A percentile compares a stretch with the other conserved stretches of the same genome.
These are phyloP conservation scores for Termitomyces sp. DNA, from an alignment of 768 basidiomycete species.

Conservation along the genomic window DNA sequence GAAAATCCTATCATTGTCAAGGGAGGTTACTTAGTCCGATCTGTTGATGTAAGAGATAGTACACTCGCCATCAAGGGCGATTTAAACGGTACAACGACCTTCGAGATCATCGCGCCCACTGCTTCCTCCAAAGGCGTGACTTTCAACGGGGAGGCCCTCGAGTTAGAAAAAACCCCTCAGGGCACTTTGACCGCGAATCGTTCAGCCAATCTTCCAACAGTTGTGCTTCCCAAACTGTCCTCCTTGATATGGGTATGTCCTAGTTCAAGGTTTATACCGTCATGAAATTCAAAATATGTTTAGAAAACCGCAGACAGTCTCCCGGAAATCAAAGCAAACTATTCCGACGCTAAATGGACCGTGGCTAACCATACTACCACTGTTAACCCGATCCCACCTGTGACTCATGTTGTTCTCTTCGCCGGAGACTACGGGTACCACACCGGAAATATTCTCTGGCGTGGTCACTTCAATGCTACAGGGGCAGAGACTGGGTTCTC, in stretches of 20 bases:
- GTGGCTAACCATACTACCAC: conserved; percentile 36
- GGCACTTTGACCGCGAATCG: conserved; percentile 33
- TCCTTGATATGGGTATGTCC: conserved; percentile 31
- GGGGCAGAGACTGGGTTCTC: conserved; percentile 40
- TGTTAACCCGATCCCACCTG: conserved; percentile 31
- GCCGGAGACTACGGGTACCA: conserved; percentile 48
- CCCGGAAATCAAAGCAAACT: conserved; percentile 34
- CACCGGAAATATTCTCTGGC: conserved; percentile 48
- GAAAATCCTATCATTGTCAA: conserved; percentile 41
- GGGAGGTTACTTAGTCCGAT: conserved; percentile 43
- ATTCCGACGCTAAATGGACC: conserved; percentile 39
- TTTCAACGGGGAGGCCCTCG: conserved; percentile 35
- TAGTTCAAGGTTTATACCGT: background rate
- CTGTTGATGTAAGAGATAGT: conserved; percentile 27
- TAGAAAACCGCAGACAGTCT: conserved; percentile 39
- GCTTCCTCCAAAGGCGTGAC: conserved; percentile 32
- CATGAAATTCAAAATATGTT: background rate
- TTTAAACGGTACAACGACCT: conserved; percentile 35
- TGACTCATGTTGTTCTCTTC: conserved; percentile 39
- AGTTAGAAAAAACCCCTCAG: conserved; percentile 31
- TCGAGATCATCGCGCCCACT: conserved; percentile 44
- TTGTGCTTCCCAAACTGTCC: conserved; percentile 29
- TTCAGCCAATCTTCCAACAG: conserved; percentile 26
- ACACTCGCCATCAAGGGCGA: conserved; percentile 41
- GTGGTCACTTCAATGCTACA: conserved; percentile 43